phyloP scores from a whole-genome alignment of 2,329 filamentous ascomycete species.

The Pseudogymnoascus sp. region DNA sequence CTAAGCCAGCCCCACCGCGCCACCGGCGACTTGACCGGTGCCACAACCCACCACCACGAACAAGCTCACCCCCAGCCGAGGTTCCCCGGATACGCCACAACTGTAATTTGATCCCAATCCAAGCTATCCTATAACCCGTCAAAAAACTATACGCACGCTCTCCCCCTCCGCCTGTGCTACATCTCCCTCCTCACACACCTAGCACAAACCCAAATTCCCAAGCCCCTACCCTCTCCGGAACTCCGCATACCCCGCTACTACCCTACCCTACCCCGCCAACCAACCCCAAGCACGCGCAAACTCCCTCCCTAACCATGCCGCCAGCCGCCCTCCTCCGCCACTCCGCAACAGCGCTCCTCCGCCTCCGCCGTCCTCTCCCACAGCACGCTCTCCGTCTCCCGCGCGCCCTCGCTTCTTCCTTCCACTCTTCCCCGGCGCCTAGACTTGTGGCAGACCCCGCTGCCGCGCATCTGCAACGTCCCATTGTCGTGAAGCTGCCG shows the following conservation, averaged over 20 bases:
- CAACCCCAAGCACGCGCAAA: too few relatives aligned
- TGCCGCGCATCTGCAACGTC: not conserved
- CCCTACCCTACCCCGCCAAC: not conserved
- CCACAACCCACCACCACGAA: not conserved
- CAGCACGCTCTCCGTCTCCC: not conserved
- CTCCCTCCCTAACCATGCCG: not conserved
- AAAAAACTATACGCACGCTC: not conserved
- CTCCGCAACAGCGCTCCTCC: not conserved
- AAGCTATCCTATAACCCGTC: not conserved
- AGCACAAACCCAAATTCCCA: too few relatives aligned
- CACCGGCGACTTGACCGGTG: not conserved
- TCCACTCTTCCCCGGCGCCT: not conserved
- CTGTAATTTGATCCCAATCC: not conserved
- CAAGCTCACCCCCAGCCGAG: not conserved
- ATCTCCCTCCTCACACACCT: not conserved
- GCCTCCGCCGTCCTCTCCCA: not conserved
- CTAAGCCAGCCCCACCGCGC: not conserved
- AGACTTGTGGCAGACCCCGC: not conserved
- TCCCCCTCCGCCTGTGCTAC: not conserved
- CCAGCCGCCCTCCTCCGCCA: not conserved
- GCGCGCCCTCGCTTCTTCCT: not conserved
- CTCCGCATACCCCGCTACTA: not conserved
- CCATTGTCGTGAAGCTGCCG: not conserved
- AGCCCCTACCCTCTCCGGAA: not conserved
- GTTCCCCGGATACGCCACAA: slow-evolving; percentile 2